Evolutionary conservation across 176 grass and related monocot species (phyloP), one percentile per base, ranked within the genome.

Genomic region (Poa annua): DNA sequence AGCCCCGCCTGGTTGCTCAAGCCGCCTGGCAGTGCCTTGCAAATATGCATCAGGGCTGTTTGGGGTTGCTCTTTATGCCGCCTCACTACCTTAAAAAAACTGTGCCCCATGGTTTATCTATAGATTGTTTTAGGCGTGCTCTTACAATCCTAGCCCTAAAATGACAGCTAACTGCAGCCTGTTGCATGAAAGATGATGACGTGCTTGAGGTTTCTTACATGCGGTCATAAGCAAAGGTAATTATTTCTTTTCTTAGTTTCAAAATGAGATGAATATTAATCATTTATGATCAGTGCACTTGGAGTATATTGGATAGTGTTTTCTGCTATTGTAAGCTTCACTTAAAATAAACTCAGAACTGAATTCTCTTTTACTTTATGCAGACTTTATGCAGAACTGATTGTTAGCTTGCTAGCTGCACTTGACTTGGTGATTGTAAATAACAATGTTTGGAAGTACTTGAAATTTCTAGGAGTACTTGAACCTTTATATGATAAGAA

Each of bases 301-400:
- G 9, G 45, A 73, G 24, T 77, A 2, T 65, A 25, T 33, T 34
- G 16, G 49, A 32, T 16, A 75, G 34, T 20, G 33, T 0, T 54
- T 36, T 54, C 7, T 24, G 6, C 51, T 62, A n/a, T 62, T 57
- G 21, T 57, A 22, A 24, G 55, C 9, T 22, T 25, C 11, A 75
- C 5, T 71, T 52, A 78, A 59, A 51, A 61, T 61, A 47, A 50
- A 29, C 10, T 71, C n/a, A 77, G 39, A n/a, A 77, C 11, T 51
- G 42, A 42, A 44, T 78, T 61, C 21, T 88, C 4, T 73, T 88
- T 38, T 20, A 45, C 66, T 72, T 76, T 29, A n/a, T n/a, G n/a
- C n/a, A n/a, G n/a, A n/a, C n/a, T n/a, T n/a, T n/a, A n/a, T n/a
- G n/a, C n/a, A n/a, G n/a, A n/a, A n/a, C n/a, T n/a, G n/a, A n/a